Conservation (phyloP, 225 moss, liverwort and hornwort species). For the Pseudisothecium myosuroides region DNA sequence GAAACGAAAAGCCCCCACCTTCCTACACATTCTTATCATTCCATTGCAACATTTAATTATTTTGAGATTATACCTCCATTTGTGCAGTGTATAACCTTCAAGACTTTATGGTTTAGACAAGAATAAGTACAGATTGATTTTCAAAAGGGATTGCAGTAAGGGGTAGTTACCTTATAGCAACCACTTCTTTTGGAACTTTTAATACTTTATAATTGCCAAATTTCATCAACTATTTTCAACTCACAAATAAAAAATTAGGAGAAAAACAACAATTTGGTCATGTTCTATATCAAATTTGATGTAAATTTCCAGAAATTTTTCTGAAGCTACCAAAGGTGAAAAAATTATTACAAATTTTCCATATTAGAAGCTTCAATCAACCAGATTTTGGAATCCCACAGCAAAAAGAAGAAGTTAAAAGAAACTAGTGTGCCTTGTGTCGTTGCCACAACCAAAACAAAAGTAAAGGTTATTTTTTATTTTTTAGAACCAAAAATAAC, state of each 20-base stretch:
- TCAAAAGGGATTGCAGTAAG: background rate
- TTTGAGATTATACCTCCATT: background rate
- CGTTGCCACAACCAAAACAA: no score
- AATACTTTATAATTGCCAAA: background rate
- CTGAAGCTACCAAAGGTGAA: background rate
- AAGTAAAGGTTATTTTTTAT: no score
- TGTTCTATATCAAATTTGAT: background rate
- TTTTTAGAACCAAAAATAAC: no score
- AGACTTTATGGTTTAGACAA: background rate
- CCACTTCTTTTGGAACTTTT: background rate
- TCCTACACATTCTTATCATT: background rate
- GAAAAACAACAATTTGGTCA: background rate
- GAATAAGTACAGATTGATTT: background rate
- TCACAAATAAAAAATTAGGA: no score
- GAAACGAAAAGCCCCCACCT: accelerated
- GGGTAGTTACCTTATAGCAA: no score
- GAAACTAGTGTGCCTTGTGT: no score
- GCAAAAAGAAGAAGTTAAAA: background rate
- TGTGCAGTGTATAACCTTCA: background rate
- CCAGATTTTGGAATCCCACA: accelerated
- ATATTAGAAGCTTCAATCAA: background rate
- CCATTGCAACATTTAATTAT: no score
- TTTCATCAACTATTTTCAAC: background rate
- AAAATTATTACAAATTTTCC: background rate
- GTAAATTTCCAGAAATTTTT: background rate